A percentile compares a stretch with the other conserved stretches of the same genome.
Conservation (phyloP, 805 yeast genomes). For the Tetrapisispora iriomotensis region DNA sequence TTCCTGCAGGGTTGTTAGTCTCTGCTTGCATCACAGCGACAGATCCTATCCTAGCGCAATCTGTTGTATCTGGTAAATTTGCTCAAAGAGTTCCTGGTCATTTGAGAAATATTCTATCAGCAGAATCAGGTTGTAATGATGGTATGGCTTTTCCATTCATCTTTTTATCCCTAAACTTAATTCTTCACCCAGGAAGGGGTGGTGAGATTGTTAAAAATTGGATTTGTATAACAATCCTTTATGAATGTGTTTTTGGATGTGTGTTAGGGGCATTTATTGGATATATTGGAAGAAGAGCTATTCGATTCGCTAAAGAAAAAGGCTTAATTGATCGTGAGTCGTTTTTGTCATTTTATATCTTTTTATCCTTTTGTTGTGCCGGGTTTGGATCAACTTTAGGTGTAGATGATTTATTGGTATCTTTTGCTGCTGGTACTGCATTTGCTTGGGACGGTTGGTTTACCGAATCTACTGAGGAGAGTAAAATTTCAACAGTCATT, state of each 20-base stretch:
- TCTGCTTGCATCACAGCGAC: slow-evolving; percentile 92
- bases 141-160: slow-evolving; percentile 96
- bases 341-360: slow-evolving; percentile 73
- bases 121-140: slow-evolving; percentile 84
- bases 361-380: slow-evolving; percentile 73
- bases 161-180: slow-evolving; percentile 55
- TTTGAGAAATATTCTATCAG: slow-evolving; percentile 68
- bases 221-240: slow-evolving; percentile 64
- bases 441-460: slow-evolving; percentile 93
- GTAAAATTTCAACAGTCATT: slow-evolving; percentile 83
- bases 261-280: slow-evolving; percentile 68
- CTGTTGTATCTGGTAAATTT: slow-evolving; percentile 85
- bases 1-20: slow-evolving; percentile 61
- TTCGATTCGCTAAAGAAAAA: slow-evolving; percentile 60
- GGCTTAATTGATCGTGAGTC: slow-evolving; percentile 80
- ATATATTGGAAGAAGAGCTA: slow-evolving; percentile 54
- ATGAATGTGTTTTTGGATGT: slow-evolving; percentile 76
- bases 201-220: slow-evolving; percentile 69
- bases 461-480: slow-evolving; percentile 69
- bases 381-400: slow-evolving; percentile 86
- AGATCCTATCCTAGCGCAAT: slow-evolving; percentile 90
- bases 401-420: slow-evolving; percentile 77
- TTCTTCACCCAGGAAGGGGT: slow-evolving; percentile 55
- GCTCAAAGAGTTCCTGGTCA: slow-evolving; percentile 92
- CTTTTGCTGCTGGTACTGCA: slow-evolving; percentile 89